Percentiles rank a stretch among this genome's conserved stretches.
Conservation (phyloP, 2,329 filamentous ascomycete genomes). For the Fusarium lyarnte region DNA sequence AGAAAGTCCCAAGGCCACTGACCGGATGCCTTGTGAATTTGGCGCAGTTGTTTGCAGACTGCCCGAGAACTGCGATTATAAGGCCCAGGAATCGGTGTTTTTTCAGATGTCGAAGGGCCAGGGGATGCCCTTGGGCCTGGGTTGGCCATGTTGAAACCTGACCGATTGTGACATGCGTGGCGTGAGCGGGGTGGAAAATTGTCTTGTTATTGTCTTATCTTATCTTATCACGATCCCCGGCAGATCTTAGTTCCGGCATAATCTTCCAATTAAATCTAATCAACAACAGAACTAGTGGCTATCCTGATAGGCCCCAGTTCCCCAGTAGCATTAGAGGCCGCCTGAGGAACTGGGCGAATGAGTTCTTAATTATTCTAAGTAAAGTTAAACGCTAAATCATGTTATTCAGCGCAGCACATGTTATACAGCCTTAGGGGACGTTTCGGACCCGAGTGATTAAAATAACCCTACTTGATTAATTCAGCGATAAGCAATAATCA, state of each 20-base stretch:
- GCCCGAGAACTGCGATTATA: neutral
- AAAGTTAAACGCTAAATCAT: too few relatives aligned
- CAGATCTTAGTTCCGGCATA: neutral
- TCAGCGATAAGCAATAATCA: too few relatives aligned
- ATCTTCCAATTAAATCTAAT: neutral
- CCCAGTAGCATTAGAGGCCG: too few relatives aligned
- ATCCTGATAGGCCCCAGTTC: too few relatives aligned
- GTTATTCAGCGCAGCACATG: too few relatives aligned
- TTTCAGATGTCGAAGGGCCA: neutral
- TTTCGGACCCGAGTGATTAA: too few relatives aligned
- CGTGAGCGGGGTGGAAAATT: neutral
- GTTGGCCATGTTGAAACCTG: constrained; percentile 2
- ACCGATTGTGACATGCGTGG: neutral
- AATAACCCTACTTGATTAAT: too few relatives aligned
- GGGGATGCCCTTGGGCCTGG: neutral
- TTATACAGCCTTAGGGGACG: too few relatives aligned
- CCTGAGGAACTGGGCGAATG: too few relatives aligned
- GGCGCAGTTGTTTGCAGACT: constrained; percentile 2
- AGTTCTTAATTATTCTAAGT: too few relatives aligned
- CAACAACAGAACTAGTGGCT: too few relatives aligned
- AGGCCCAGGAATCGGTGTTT: neutral
- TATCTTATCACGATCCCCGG: neutral
- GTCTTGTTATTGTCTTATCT: neutral
- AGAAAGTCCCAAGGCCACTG: constrained; percentile 4
- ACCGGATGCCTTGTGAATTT: neutral